Evolutionary conservation across 768 basidiomycete species (phyloP), one percentile per base, ranked within the genome.

Genomic region (Boletus eberwhitei): DNA sequence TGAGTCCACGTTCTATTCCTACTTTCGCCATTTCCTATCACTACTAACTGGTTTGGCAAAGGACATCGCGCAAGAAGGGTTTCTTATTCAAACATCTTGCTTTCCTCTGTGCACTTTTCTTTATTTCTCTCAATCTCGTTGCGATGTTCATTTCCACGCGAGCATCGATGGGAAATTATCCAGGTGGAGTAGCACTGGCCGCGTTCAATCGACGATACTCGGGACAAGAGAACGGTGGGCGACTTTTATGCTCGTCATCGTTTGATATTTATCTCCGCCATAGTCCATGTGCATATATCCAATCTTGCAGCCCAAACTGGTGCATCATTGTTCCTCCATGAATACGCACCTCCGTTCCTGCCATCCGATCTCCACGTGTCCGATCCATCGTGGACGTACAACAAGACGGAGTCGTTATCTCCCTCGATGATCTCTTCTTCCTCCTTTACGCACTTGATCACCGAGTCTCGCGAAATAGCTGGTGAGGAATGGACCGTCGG

Each of bases 281-380:
- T 69, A 73, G 80, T 83, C 36, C 82, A 86, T 53, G 81, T 96
- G 4, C 88, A 95, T 64, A 83, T 97, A 41, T 86, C 83, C 48
- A 90, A 95, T 58, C 80, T 93, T 41, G 88, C 90, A 1, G 86
- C 91, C 2, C 94, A 96, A 70, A 93, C 88, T 0, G 96, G 97
- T 3, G 90, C 92, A 3, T 88, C 92, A 0, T 83, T 94, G 50
- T 97, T 98, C 77, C 82, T 85, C 21, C 89, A 91, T 38, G 77
- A 81, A 21, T 75, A 87, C 51, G 71, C 85, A 0, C 77, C 79
- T 1, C 88, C 92, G 47, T 48, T 59, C 45, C 35, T 32, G 47
- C 46, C 59, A 50, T 38, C 52, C 39, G 35, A 60, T 37, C 48
- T 63, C 22, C 45, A 55, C 46, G 49, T 49, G 34, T 42, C 57